Conservation (phyloP, 2,329 filamentous ascomycete species). For the Leptographium radiaticola region DNA sequence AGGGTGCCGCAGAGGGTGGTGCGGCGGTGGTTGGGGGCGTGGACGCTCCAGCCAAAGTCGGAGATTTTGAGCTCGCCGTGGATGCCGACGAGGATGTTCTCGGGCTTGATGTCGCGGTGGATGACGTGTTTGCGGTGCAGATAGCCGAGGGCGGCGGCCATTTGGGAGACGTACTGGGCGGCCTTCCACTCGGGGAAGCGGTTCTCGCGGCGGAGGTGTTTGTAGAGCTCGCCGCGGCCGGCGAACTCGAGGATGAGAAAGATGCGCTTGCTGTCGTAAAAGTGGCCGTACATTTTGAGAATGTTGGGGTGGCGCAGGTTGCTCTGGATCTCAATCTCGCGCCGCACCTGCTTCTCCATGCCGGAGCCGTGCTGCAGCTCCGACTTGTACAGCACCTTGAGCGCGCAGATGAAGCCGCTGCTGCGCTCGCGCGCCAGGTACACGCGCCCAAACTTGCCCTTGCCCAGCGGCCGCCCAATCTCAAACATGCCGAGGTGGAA, state of each 20-base stretch:
- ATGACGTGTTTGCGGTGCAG: constrained; percentile 96
- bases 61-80: constrained; percentile 98
- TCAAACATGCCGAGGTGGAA: constrained; percentile 93
- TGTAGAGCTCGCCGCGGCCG: constrained; percentile 76
- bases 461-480: constrained; percentile 73
- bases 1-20: constrained; percentile 95
- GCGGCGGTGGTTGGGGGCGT: constrained; percentile 86
- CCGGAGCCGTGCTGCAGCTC: constrained; percentile 63
- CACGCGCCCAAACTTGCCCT: constrained; percentile 78
- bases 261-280: constrained; percentile 78
- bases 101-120: constrained; percentile 93
- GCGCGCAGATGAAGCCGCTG: constrained; percentile 70
- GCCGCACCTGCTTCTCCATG: constrained; percentile 76
- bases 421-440: constrained; percentile 72
- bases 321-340: constrained; percentile 82
- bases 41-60: constrained; percentile 97
- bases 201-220: constrained; percentile 66
- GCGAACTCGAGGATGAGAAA: constrained; percentile 83
- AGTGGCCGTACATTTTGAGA: constrained; percentile 71
- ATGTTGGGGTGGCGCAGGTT: constrained; percentile 81
- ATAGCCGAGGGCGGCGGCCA: constrained; percentile 81
- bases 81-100: constrained; percentile 92
- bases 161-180: constrained; percentile 77
- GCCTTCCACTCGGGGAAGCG: constrained; percentile 79
- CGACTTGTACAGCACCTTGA: constrained; percentile 77